Base-by-base conservation (phyloP, 352 stramenopile genomes). In the Phytopythium sindhum region DNA sequence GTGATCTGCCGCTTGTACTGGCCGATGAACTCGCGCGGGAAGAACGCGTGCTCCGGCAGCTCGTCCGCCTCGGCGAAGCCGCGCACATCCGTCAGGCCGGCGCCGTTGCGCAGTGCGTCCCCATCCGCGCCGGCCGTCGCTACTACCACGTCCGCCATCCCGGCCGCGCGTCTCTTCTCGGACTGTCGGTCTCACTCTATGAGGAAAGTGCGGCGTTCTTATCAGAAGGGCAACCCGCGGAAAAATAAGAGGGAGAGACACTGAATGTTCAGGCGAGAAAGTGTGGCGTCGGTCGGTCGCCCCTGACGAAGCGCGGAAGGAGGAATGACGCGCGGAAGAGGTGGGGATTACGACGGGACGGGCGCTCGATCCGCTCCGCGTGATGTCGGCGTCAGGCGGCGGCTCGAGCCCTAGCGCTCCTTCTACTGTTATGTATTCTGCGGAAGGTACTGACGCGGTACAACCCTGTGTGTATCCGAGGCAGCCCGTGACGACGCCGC, bases 1-100 rank as follows among this genome's bases (percentile, higher is more conserved):
- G 68, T 72, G 14, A 92, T 66, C 57, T 89, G 81, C 41, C 62
- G 72, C 63, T 83, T 85, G 71, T 90, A 88, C 29, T 78, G 67
- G 57, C 63, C 47, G n/a, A 92, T 68, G 63, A 82, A 88, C 23
- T 85, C 69, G 33, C 68, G 67, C 47, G 80, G 70, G 55, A 92
- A 80, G 57, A 88, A 89, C 1, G 69, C 68, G 59, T 68, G 70
- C 44, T 76, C 70, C 12, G 84, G 81, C 21, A 90, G 65, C 65
- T 73, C 67, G 37, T 89, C 76, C 19, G 65, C 54, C 15, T 51
- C 62, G 50, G 60, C 12, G 58, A 86, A 84, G 57, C 26, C 48
- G 3, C 5, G 4, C 47, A 24, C 47, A 4, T 31, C 45, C 24
- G 24, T 24, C 26, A 19, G 26, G 1, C 24, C 24, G 0, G n/a